A percentile compares a stretch with the other conserved stretches of the same genome.
Evolutionary conservation across 495 filamentous ascomycete species (phyloP).

Genomic region (Jackrogersella multiformis): DNA sequence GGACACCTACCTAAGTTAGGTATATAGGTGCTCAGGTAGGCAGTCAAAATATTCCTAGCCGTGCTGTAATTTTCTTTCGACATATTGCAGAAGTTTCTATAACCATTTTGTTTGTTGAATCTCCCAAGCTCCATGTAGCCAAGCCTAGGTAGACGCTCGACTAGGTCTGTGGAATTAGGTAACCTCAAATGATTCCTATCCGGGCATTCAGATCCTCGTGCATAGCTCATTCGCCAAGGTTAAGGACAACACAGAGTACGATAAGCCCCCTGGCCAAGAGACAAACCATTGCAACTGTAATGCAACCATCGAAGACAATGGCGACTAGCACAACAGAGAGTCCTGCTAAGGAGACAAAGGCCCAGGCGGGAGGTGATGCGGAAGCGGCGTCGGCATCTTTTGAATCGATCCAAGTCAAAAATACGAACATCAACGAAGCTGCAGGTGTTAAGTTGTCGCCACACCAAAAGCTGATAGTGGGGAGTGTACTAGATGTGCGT

Average conservation of each 20-base stretch:
- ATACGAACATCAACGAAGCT: slow-evolving; percentile 59
- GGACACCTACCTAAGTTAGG: too few relatives aligned
- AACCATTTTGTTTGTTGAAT: too few relatives aligned
- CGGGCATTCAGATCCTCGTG: background rate
- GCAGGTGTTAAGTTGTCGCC: slow-evolving; percentile 56
- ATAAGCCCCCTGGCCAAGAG: background rate
- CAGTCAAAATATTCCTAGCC: too few relatives aligned
- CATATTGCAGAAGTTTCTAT: too few relatives aligned
- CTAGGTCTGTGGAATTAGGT: background rate
- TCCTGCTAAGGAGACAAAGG: background rate
- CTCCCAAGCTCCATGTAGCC: too few relatives aligned
- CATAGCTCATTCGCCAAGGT: background rate
- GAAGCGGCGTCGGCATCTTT: slow-evolving; percentile 11
- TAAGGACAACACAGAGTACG: background rate
- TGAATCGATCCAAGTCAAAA: slow-evolving; percentile 52
- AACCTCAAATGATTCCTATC: background rate
- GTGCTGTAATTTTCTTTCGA: too few relatives aligned
- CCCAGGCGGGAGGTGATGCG: background rate
- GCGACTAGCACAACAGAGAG: background rate
- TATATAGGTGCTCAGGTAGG: too few relatives aligned
- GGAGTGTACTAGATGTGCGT: slow-evolving; percentile 63
- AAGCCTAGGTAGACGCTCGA: too few relatives aligned
- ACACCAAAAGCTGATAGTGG: slow-evolving; percentile 61
- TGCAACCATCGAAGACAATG: background rate
- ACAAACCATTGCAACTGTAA: background rate